phyloP scores from a whole-genome alignment of 2,329 filamentous ascomycete genomes.

The Sporothrix brunneoviolacea region DNA sequence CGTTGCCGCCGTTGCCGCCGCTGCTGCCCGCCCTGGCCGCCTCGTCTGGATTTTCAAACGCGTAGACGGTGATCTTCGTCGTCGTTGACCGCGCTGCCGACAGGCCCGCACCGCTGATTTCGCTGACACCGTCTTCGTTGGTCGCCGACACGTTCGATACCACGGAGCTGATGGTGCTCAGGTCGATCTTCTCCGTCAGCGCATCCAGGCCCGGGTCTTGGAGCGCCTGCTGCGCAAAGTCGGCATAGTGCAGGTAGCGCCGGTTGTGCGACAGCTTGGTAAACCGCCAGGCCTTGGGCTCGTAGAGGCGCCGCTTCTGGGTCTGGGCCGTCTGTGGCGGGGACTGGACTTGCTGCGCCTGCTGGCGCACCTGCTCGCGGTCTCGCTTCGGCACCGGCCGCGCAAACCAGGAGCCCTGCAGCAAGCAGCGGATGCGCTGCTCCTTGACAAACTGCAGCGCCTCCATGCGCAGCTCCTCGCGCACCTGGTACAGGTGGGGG shows the following conservation, averaged over 20 bases:
- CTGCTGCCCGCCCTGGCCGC: constrained; percentile 24
- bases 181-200: constrained; percentile 75
- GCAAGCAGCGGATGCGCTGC: constrained; percentile 82
- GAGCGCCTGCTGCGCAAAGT: constrained; percentile 62
- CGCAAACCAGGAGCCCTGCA: constrained; percentile 84
- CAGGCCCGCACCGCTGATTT: constrained; percentile 27
- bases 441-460: constrained; percentile 95
- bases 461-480: constrained; percentile 84
- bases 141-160: constrained; percentile 82
- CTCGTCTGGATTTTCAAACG: constrained; percentile 47
- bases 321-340: constrained; percentile 32
- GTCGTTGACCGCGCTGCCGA: constrained; percentile 38
- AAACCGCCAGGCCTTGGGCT: constrained; percentile 66
- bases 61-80: constrained; percentile 90
- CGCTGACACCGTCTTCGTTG: constrained; percentile 43
- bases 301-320: constrained; percentile 34
- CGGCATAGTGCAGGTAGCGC: constrained; percentile 80
- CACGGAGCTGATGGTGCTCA: constrained; percentile 82
- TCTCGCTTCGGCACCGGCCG: constrained; percentile 38
- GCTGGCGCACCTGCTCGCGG: constrained; percentile 27
- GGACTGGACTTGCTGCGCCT: constrained; percentile 25
- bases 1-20: constrained; percentile 24
- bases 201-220: constrained; percentile 65
- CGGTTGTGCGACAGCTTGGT: constrained; percentile 86
- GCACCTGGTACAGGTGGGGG: constrained; percentile 79